Evolutionary conservation across 129 eudicot genomes (phyloP), one percentile per base, ranked within the genome.

Genomic region (Flaveria ramosissima): DNA sequence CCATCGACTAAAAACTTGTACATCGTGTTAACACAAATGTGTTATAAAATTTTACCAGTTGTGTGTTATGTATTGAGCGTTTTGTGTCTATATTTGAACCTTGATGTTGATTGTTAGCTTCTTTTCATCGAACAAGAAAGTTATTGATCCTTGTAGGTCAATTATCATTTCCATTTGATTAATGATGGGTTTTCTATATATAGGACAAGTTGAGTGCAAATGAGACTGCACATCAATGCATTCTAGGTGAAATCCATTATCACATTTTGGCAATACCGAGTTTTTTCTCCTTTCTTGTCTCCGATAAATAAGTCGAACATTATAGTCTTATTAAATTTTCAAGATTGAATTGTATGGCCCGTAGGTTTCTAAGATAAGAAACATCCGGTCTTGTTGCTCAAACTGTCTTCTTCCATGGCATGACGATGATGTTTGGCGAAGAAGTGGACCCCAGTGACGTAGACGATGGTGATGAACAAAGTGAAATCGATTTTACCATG

Each of bases 241-340:
- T 23, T 82, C 77, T 2, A 75, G 21, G 41, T 85, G 86, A 72
- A 85, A 85, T 70, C 78, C 82, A 60, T 85, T 85, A 21, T 79
- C 26, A 47, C 89, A 85, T 71, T 72, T 83, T 0, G 89, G 86
- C 62, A 85, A 47, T 7, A 82, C 14, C 85, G 77, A 39, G 68
- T 32, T 68, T 79, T 71, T 45, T 85, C 89, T 7, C 82, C 82
- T 26, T 71, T 64, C 3, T 50, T 24, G 26, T 77, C 16, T 11
- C 70, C 3, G 82, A 82, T 67, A 77, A 70, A 42, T 78, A 82
- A 15, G 90, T 85, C 3, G 91, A 79, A 67, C 98, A 93, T 77
- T 90, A 97, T 23, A 90, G 0, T 82, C 92, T 79, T 88, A 30
- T 81, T 43, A 83, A 86, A 3, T 85, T 84, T 39, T 85, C 32